A percentile compares a stretch with the other conserved stretches of the same genome.
Conservation (phyloP, 2,329 filamentous ascomycete genomes). For the Trichoderma semiorbis region DNA sequence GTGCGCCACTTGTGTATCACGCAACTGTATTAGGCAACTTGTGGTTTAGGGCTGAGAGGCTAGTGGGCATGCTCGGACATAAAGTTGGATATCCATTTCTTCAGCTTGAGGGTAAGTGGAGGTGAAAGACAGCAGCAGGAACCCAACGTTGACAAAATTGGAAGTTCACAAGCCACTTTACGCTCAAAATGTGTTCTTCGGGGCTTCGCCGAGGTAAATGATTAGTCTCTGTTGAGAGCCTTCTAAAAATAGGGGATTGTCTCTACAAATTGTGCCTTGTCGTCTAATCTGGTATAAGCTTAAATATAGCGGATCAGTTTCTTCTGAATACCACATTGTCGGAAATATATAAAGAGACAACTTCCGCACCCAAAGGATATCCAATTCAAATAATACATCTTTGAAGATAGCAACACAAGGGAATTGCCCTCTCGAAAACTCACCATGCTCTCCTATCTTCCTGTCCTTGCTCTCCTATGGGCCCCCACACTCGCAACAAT, state of each 20-base stretch:
- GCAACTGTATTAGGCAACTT: neutral
- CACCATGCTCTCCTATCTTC: neutral
- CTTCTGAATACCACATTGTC: neutral
- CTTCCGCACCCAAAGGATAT: neutral
- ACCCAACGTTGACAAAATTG: too few relatives aligned
- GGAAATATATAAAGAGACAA: neutral
- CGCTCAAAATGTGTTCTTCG: neutral
- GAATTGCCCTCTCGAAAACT: neutral
- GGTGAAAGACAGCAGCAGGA: too few relatives aligned
- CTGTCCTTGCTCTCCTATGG: neutral
- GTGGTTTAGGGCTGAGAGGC: neutral
- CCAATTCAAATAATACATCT: neutral
- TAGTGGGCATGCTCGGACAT: too few relatives aligned
- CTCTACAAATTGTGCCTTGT: neutral
- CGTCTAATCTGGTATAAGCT: neutral
- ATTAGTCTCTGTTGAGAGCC: neutral
- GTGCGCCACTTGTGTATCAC: neutral
- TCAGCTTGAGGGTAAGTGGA: neutral
- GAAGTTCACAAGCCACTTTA: neutral
- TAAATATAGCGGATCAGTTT: neutral
- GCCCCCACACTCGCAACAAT: neutral
- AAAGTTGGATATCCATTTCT: too few relatives aligned
- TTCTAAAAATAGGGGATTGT: neutral
- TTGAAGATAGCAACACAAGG: neutral
- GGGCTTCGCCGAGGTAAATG: neutral